phyloP scores from a whole-genome alignment of 2,329 filamentous ascomycete genomes.

The Arthrinium phaeospermum region DNA sequence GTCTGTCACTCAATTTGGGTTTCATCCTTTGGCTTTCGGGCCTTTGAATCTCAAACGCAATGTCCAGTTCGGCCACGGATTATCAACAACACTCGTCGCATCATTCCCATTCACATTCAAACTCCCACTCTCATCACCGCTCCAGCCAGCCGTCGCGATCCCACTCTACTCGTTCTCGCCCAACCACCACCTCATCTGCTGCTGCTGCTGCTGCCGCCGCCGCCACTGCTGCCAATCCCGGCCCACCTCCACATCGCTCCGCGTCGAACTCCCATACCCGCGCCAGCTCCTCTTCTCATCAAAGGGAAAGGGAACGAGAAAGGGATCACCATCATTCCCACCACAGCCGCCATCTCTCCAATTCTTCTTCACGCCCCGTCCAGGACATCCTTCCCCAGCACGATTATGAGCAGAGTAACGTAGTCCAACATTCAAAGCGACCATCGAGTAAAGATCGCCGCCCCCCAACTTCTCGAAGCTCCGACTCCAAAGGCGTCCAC shows the following conservation, averaged over 20 bases:
- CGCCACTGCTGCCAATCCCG: slow-evolving; percentile 31
- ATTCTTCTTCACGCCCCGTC: slow-evolving; percentile 47
- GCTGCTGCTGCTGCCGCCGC: too few relatives aligned
- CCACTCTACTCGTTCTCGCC: slow-evolving; percentile 45
- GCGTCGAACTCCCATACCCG: slow-evolving; percentile 32
- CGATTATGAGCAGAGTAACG: slow-evolving; percentile 76
- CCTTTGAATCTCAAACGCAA: slow-evolving; percentile 24
- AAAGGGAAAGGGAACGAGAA: slow-evolving; percentile 22
- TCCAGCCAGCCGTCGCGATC: slow-evolving; percentile 29
- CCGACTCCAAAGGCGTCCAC: slow-evolving; percentile 55
- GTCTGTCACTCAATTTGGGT: slow-evolving; percentile 21
- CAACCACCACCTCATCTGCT: slow-evolving; percentile 30
- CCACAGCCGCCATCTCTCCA: slow-evolving; percentile 38
- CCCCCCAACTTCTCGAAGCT: slow-evolving; percentile 57
- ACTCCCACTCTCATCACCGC: slow-evolving; percentile 16
- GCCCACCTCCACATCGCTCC: slow-evolving; percentile 35
- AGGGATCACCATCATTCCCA: slow-evolving; percentile 41
- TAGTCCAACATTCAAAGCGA: slow-evolving; percentile 67
- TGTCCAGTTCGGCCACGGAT: slow-evolving; percentile 32
- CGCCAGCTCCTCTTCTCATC: slow-evolving; percentile 40
- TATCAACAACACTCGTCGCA: slow-evolving; percentile 26
- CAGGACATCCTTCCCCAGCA: slow-evolving; percentile 59
- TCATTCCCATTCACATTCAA: slow-evolving; percentile 10
- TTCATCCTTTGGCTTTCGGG: slow-evolving; percentile 19
- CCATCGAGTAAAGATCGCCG: slow-evolving; percentile 69